phyloP scores from a whole-genome alignment of 164 flowering plant species.

The Vitis riparia region DNA sequence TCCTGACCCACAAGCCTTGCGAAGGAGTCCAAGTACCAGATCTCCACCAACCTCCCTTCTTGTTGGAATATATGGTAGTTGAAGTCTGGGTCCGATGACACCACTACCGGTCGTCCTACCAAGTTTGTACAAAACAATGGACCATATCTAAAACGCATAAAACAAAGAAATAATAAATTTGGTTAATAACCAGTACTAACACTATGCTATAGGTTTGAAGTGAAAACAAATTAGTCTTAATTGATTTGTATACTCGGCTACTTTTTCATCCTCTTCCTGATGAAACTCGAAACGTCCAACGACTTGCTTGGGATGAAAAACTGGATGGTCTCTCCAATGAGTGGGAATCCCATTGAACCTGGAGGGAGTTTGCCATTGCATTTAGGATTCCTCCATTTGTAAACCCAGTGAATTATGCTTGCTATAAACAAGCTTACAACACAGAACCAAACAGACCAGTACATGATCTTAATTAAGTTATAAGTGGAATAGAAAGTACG shows the following conservation, averaged over 20 bases:
- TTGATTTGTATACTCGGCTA: not conserved
- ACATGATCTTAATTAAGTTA: too few species aligned
- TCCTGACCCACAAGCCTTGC: not conserved
- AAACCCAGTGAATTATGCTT: constrained; percentile 6
- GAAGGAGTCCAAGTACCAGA: constrained; percentile 10
- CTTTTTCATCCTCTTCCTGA: constrained; percentile 31
- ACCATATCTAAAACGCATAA: constrained; percentile 2
- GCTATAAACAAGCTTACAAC: too few species aligned
- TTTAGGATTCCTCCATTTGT: constrained; percentile 25
- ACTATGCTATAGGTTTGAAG: too few species aligned
- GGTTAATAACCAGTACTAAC: too few species aligned
- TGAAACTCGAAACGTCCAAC: constrained; percentile 29
- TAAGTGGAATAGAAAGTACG: too few species aligned
- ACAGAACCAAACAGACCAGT: too few species aligned
- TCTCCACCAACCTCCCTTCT: constrained; percentile 16
- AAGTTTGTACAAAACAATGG: constrained; percentile 13
- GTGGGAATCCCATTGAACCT: constrained; percentile 40
- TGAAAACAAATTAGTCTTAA: not conserved
- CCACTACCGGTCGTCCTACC: constrained; percentile 7
- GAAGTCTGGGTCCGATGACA: constrained; percentile 15
- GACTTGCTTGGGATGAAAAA: constrained; percentile 24
- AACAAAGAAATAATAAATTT: not conserved
- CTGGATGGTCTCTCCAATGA: constrained; percentile 41
- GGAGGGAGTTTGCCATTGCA: constrained; percentile 31
- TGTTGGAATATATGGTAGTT: constrained; percentile 13